These are phyloP conservation scores for Lentinula edodes DNA, from an alignment of 768 basidiomycete species.

Conservation along the genomic window DNA sequence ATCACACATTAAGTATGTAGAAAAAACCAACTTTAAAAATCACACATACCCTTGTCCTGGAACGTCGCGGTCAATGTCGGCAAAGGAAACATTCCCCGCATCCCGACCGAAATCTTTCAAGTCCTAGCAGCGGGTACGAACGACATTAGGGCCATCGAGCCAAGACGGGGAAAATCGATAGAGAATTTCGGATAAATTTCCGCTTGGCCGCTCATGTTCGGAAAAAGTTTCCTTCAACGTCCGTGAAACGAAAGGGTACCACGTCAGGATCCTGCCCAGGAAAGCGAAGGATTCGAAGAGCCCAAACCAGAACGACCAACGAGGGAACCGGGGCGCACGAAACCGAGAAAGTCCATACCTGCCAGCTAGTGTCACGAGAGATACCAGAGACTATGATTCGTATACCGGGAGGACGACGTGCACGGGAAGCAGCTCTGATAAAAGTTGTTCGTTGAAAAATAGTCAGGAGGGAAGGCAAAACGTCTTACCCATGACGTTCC, in stretches of 20 bases:
- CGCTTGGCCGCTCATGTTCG: background rate
- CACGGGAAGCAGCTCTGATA: conserved; percentile 44
- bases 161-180: conserved; percentile 11
- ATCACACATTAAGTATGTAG: background rate
- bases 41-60: conserved; percentile 78
- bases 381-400: conserved; percentile 85
- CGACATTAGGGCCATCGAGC: conserved; percentile 36
- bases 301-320: conserved; percentile 12
- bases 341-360: conserved; percentile 64
- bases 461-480: background rate
- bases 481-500: conserved; percentile 47
- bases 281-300: conserved; percentile 18
- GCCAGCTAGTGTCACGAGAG: conserved; percentile 95
- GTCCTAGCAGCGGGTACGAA: conserved; percentile 60
- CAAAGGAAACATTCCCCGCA: conserved; percentile 88
- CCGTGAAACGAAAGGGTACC: background rate
- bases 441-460: background rate
- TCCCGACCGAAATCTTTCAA: conserved; percentile 97
- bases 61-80: conserved; percentile 86
- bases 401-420: conserved; percentile 74
- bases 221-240: conserved; percentile 2
- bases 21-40: conserved; percentile 2
- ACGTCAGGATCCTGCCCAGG: background rate
- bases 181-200: conserved; percentile 5
- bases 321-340: conserved; percentile 10